Base-by-base conservation (phyloP, 768 basidiomycete species). In the Pisolithus sp. region DNA sequence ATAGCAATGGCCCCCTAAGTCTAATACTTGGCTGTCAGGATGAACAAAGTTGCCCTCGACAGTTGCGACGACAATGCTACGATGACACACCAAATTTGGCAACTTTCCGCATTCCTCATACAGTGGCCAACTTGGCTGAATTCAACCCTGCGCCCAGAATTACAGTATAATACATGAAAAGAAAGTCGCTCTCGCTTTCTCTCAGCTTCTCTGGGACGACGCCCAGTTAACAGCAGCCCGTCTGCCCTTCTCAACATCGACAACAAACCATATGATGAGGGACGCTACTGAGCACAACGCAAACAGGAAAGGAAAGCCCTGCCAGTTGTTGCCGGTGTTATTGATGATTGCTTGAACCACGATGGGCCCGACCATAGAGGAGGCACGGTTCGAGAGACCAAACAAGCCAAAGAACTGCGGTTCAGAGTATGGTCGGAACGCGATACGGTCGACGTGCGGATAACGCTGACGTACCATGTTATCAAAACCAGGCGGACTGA, bases 351-450 rank as follows among this genome's bases (percentile, higher is more conserved):
- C 86, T 62, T 90, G 86, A 37, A 91, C 83, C 8, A 91, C 88
- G 55, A 87, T 91, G 0, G 89, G 89, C 0, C 89, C 90, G 41
- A 92, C 82, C 79, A 90, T 88, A 2, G 84, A 86, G n/a, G 86
- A 89, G 0, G 87, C 87, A 10, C 87, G 80, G 65, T 89, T 89
- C 3, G 85, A 89, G 23, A 93, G 77, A 7, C 87, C 88, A 58
- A 88, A 93, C 21, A 94, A 76, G 3, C 90, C 87, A 65, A 93
- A 93, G 70, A 92, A 93, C 83, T 89, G 60, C 2, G 23, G 15
- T 18, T 2, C 2, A 5, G 15, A 20, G 8, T 46, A 4, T 2
- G 7, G 56, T 46, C 7, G 30, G 30, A n/a, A 47, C 2, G 7
- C 4, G 23, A 39, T 8, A 47, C 9, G 23, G 30, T 5, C 36